Percentiles rank a stretch among this genome's conserved stretches.
Conservation (phyloP, 768 basidiomycete species). For the Tylopilus balloui region DNA sequence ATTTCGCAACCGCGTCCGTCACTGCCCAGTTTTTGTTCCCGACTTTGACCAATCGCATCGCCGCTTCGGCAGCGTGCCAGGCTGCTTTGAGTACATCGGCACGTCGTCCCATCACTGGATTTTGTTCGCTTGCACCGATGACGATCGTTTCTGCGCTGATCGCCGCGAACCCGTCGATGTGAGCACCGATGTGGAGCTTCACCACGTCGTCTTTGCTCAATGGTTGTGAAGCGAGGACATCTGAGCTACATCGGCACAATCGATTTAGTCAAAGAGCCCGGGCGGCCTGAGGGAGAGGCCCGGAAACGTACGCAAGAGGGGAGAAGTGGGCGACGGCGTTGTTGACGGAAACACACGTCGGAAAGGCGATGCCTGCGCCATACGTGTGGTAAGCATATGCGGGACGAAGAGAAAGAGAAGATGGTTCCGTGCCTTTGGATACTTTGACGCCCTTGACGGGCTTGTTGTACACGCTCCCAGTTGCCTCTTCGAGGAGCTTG, state of each 20-base stretch:
- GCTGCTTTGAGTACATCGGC: constrained; percentile 95
- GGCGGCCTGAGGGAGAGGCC: background rate
- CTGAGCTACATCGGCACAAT: constrained; percentile 49
- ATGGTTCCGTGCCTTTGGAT: constrained; percentile 63
- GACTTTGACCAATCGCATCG: constrained; percentile 85
- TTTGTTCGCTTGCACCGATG: constrained; percentile 68
- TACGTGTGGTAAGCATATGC: constrained; percentile 5
- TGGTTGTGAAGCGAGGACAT: constrained; percentile 60
- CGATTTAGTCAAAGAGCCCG: constrained; percentile 23
- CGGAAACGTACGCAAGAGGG: constrained; percentile 75
- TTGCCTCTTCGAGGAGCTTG: constrained; percentile 85
- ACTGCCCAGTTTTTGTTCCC: constrained; percentile 95
- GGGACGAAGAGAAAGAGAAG: background rate
- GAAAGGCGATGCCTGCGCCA: constrained; percentile 83
- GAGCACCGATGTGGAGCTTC: constrained; percentile 93
- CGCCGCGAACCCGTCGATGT: constrained; percentile 96
- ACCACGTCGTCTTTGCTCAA: constrained; percentile 88
- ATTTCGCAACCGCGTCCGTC: constrained; percentile 78
- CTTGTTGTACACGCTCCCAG: constrained; percentile 86
- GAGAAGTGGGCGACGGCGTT: constrained; percentile 95
- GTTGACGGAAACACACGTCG: constrained; percentile 91
- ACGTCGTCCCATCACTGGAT: constrained; percentile 77
- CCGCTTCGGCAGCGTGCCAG: constrained; percentile 87
- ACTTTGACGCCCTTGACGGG: constrained; percentile 83
- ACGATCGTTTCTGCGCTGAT: constrained; percentile 92